Percentiles rank a stretch among this genome's conserved stretches.
Evolutionary conservation across 768 basidiomycete genomes (phyloP).

Genomic region (Russula foetens): DNA sequence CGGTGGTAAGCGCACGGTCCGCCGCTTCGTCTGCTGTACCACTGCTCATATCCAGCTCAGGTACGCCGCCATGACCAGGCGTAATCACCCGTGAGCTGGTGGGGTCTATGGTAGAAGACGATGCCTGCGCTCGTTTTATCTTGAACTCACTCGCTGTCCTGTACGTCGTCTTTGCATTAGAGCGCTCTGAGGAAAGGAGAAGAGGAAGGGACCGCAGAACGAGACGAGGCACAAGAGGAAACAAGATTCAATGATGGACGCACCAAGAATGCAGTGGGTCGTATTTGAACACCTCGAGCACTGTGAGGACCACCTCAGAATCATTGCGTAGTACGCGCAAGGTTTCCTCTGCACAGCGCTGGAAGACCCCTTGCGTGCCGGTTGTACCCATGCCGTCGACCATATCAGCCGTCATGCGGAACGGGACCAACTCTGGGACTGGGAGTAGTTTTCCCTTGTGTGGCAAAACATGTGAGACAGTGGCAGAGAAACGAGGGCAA

Average conservation of each 20-base stretch:
- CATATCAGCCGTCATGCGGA: conserved; percentile 90
- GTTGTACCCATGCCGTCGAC: conserved; percentile 90
- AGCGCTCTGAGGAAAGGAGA: background rate
- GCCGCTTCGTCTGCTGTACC: conserved; percentile 77
- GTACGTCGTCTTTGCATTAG: background rate
- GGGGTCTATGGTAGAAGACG: conserved; percentile 24
- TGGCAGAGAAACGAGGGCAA: background rate
- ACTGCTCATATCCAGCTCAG: conserved; percentile 56
- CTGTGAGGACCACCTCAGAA: conserved; percentile 85
- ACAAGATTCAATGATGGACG: conserved; percentile 24
- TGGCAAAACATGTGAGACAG: background rate
- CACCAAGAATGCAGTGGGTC: conserved; percentile 94
- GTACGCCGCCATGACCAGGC: conserved; percentile 29
- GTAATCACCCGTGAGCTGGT: conserved; percentile 20
- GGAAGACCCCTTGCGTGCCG: conserved; percentile 90
- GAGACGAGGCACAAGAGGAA: too few relatives aligned
- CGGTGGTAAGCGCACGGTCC: conserved; percentile 76
- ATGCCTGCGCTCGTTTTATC: conserved; percentile 52
- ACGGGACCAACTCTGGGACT: conserved; percentile 86
- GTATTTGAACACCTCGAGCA: conserved; percentile 94
- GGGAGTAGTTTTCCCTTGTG: conserved; percentile 67
- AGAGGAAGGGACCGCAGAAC: background rate
- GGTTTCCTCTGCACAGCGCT: conserved; percentile 92
- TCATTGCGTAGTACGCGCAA: conserved; percentile 81
- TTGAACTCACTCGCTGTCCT: conserved; percentile 79